Base-by-base conservation (phyloP, 345 rosid species). In the Mangifera indica region DNA sequence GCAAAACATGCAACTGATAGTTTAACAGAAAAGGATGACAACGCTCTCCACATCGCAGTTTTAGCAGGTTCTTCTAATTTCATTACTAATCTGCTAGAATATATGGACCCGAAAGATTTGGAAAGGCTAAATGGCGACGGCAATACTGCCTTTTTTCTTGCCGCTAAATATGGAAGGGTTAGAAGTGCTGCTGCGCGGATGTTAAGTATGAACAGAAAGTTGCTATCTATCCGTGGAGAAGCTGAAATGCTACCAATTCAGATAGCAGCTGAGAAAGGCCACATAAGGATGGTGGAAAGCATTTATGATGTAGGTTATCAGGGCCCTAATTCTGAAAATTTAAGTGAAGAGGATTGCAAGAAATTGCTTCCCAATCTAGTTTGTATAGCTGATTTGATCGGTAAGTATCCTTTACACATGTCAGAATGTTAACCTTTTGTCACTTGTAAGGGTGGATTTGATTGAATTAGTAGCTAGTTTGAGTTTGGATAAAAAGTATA, bases 1-100 rank as follows among this genome's bases (percentile, higher is more conserved):
- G n/a, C n/a, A n/a, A 37, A 37, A 37, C 1, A 37, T 37, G 42
- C 42, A 37, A 37, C 42, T 7, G 9, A 5, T 6, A 37, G 7
- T 37, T 5, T 37, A 37, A 5, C 42, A 37, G 42, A 37, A 0
- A 7, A 37, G 0, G 9, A 3, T 0, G 68, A 74, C 13, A 74
- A 67, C 5, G 77, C 61, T 21, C 72, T 74, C 0, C 77, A 74
- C 34, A 68, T 74, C 10, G 77, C 72, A 60, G 60, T 67, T 7
- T 51, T 67, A 22, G 71, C 77, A 8, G 42, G 42, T 37, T 37
- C 42, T 1, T 37, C 0, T 6, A 6, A 0, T 8, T 37, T 37
- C 1, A 7, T 37, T 1, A 0, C 0, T 0, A 5, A 0, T 5
- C 1, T 37, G 42, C 0, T 37, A 6, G 7, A 7, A 6, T 5